Conservation (phyloP, 2,329 filamentous ascomycete species). For the Colletotrichum tofieldiae region DNA sequence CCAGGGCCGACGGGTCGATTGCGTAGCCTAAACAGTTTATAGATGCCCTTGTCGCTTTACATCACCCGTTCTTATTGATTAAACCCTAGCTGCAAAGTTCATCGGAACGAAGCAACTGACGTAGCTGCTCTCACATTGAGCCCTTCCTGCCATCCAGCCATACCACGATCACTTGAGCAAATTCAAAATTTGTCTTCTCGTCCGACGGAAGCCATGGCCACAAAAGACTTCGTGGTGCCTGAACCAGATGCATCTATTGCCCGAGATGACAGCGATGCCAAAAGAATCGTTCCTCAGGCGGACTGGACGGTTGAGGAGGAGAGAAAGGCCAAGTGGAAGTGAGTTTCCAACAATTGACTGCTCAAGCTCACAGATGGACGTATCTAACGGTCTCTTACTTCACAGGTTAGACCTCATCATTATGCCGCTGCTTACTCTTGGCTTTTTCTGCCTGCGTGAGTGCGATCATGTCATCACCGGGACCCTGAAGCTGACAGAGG, state of each 20-base stretch:
- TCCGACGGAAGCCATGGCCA: not conserved
- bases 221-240: not conserved
- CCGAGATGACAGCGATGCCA: not conserved
- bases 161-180: not conserved
- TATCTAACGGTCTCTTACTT: not conserved
- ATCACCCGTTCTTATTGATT: not conserved
- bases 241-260: not conserved
- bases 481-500: not conserved
- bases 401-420: constrained; percentile 57
- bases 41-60: not conserved
- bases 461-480: constrained; percentile 7
- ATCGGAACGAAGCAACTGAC: not conserved
- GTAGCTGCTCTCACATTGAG: no score
- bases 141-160: not conserved
- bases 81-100: not conserved
- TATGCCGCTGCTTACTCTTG: constrained; percentile 59
- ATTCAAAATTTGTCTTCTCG: not conserved
- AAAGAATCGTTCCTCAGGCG: not conserved
- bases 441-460: constrained; percentile 61
- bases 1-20: not conserved
- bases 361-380: not conserved
- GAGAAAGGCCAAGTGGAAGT: constrained; percentile 57
- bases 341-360: constrained; percentile 37
- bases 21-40: not conserved
- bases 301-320: constrained; percentile 58